Evolutionary conservation across 1,139 yeast genomes (phyloP).

Genomic region (Saccharomyces hybrid): DNA sequence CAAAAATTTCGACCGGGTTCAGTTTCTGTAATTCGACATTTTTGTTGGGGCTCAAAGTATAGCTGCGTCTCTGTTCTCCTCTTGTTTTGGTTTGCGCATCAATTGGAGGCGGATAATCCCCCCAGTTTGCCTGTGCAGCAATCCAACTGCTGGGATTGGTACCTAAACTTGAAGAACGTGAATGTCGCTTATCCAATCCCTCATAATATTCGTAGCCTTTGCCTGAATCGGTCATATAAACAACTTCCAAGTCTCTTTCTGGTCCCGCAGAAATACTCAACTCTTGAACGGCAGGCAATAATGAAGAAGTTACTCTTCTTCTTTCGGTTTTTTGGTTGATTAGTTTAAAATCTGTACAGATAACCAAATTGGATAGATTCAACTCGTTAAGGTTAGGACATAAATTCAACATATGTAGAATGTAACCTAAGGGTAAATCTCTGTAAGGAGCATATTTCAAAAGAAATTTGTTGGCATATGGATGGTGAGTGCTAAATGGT

Average conservation of each 20-base stretch:
- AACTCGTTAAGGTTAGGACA: slow-evolving; percentile 50
- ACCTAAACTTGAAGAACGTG: slow-evolving; percentile 6
- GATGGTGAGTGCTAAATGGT: slow-evolving; percentile 38
- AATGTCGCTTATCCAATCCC: slow-evolving; percentile 2
- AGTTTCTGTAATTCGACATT: slow-evolving; percentile 13
- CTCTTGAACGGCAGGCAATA: slow-evolving; percentile 18
- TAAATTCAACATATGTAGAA: slow-evolving; percentile 49
- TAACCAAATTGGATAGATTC: slow-evolving; percentile 46
- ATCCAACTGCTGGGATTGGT: slow-evolving; percentile 12
- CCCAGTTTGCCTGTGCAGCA: slow-evolving; percentile 5
- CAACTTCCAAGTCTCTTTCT: slow-evolving; percentile 15
- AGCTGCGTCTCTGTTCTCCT: slow-evolving; percentile 11
- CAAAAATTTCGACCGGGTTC: slow-evolving; percentile 19
- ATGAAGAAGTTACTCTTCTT: slow-evolving; percentile 14
- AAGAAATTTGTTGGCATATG: slow-evolving; percentile 50
- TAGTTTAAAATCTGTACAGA: slow-evolving; percentile 55
- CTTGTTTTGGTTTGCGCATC: slow-evolving; percentile 18
- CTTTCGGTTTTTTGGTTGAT: slow-evolving; percentile 9
- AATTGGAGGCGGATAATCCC: slow-evolving; percentile 21
- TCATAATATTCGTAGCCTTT: slow-evolving; percentile 22
- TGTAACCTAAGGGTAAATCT: slow-evolving; percentile 64
- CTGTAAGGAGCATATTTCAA: slow-evolving; percentile 49
- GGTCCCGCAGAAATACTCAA: slow-evolving; percentile 9
- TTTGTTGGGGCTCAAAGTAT: slow-evolving; percentile 6
- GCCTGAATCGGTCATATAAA: slow-evolving; percentile 27